phyloP scores from a whole-genome alignment of 2,329 filamentous ascomycete genomes.

The Orbilia blumenaviensis region DNA sequence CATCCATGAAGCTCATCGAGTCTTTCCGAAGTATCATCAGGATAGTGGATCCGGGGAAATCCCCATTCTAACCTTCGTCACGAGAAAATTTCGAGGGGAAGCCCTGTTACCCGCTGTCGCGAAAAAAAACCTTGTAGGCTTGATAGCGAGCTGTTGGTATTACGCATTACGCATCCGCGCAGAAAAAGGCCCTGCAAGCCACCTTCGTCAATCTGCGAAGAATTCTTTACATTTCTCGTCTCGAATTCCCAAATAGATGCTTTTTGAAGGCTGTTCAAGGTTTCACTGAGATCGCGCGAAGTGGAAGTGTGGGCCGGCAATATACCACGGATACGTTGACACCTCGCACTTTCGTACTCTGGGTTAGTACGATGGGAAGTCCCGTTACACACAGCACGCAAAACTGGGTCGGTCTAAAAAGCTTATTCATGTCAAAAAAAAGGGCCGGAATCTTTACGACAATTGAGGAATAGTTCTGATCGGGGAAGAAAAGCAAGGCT shows the following conservation, averaged over 20 bases:
- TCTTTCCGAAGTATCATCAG: conserved; percentile 34
- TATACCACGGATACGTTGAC: conserved; percentile 23
- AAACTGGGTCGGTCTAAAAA: background rate
- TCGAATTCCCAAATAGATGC: conserved; percentile 1
- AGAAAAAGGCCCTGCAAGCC: conserved; percentile 29
- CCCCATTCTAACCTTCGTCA: conserved; percentile 21
- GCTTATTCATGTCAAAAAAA: background rate
- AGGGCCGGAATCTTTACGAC: background rate
- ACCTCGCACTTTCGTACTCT: no score
- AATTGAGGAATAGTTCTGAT: background rate
- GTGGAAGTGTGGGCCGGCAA: conserved; percentile 5
- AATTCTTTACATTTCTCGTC: background rate
- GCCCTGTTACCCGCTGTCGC: background rate
- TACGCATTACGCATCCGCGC: background rate
- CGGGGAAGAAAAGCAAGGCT: background rate
- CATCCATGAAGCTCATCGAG: background rate
- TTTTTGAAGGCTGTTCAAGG: no score
- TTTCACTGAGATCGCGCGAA: no score
- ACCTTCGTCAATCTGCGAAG: background rate
- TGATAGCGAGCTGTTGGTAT: background rate
- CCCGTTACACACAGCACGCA: background rate
- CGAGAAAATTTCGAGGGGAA: conserved; percentile 6
- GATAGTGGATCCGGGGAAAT: background rate
- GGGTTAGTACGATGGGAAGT: background rate
- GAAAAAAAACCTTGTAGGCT: background rate